Evolutionary conservation across 2,329 filamentous ascomycete species (phyloP), one percentile per base, ranked within the genome.

Genomic region (Aspergillus viridinutans): DNA sequence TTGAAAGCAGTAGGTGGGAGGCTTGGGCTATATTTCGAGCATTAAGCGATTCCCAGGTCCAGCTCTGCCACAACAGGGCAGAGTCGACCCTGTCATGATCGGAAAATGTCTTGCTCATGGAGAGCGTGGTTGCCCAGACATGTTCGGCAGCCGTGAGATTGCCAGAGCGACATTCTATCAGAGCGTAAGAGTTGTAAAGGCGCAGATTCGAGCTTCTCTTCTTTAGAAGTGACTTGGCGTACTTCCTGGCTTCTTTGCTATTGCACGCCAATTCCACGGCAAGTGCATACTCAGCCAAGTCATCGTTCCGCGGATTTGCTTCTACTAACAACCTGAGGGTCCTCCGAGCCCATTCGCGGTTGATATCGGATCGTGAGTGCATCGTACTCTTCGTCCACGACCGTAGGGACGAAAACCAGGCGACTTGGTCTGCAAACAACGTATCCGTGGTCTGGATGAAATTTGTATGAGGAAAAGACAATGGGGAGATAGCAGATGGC

Each of bases 151-250:
- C 76, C 0, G 83, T 78, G 1, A 69, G 63, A 25, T 88, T 86
- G 0, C 80, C 83, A 29, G 81, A 81, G 1, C 78, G 76, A 62
- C 75, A 80, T 71, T 96, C 90, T 3, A 91, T 84, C 14, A 90
- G 74, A 0, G 88, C 90, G 67, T 93, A 96, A 0, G 86, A 85
- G 63, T 91, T 89, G 73, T 95, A 97, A 0, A 97, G 77, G 14
- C 80, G 77, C 3, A 90, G 70, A 63, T 85, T 88, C 1, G 83
- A 79, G 0, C 86, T 79, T 55, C 84, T 83, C 50, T 80, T 80
- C 67, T 89, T 93, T n/a, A 97, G 73, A 0, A 96, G 76, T 6
- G 75, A 74, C 66, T 90, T 96, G 0, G 90, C 90, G 6, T 81
- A 78, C 68, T 90, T 95, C 62, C 84, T 87, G 26, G 85, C 83